Conservation (phyloP, 2,329 filamentous ascomycete species). For the Myriosclerotinia scirpicola region DNA sequence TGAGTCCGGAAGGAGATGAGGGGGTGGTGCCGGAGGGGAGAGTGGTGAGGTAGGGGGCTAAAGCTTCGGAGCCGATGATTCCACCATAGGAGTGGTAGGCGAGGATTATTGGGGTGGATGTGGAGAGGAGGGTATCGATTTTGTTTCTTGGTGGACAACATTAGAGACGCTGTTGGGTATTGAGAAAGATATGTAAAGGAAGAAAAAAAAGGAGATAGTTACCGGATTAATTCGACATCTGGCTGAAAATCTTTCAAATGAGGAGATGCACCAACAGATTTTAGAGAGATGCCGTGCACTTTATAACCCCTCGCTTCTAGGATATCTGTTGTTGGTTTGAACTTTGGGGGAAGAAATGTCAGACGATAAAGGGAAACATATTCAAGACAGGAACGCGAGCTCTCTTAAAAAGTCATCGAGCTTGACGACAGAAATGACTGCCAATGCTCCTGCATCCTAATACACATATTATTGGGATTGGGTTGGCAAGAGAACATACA, state of each 20-base stretch:
- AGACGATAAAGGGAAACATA: background rate
- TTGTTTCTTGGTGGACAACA: background rate
- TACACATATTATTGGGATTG: background rate
- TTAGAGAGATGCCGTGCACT: constrained; percentile 28
- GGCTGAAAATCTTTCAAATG: constrained; percentile 34
- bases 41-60: constrained; percentile 36
- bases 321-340: constrained; percentile 7
- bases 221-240: constrained; percentile 43
- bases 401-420: background rate
- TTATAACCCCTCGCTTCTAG: constrained; percentile 29
- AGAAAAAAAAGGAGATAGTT: constrained; percentile 17
- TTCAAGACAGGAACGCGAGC: background rate
- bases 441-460: background rate
- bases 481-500: constrained; percentile 23
- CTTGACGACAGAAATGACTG: background rate
- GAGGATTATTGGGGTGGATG: constrained; percentile 44
- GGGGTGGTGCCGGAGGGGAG: background rate
- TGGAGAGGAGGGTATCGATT: constrained; percentile 41
- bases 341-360: background rate
- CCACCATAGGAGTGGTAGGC: constrained; percentile 46
- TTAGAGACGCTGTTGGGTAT: background rate
- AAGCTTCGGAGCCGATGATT: constrained; percentile 41
- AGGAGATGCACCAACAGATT: constrained; percentile 28
- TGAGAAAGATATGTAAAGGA: background rate
- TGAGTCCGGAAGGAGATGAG: background rate